phyloP scores from a whole-genome alignment of 2,329 filamentous ascomycete species.

The Apiospora sp. region DNA sequence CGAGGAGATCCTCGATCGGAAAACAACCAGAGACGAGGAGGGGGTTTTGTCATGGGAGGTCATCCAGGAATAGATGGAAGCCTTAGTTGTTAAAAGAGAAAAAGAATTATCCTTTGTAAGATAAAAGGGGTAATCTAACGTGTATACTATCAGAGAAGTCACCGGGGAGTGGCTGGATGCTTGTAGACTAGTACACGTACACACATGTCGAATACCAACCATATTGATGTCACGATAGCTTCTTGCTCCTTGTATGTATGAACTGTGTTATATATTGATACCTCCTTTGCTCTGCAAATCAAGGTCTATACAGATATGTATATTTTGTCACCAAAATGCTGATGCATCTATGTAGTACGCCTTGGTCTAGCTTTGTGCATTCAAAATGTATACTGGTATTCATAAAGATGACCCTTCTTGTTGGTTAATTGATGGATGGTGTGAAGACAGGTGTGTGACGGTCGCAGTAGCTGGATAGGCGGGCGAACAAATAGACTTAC shows the following conservation, averaged over 20 bases:
- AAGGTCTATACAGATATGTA: neutral
- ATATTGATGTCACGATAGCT: conserved; percentile 9
- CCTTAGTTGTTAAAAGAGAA: neutral
- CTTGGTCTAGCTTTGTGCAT: neutral
- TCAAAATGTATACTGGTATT: neutral
- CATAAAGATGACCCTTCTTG: neutral
- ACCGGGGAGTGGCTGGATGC: neutral
- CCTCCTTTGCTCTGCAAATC: neutral
- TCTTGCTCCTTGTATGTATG: neutral
- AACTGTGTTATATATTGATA: neutral
- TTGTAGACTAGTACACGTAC: neutral
- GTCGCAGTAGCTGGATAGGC: neutral
- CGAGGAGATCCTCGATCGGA: conserved; percentile 71
- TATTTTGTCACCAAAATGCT: neutral
- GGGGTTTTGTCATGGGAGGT: conserved; percentile 45
- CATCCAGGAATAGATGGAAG: conserved; percentile 43
- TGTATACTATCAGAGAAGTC: conserved; percentile 29
- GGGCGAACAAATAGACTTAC: conserved; percentile 20
- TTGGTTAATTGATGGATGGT: neutral
- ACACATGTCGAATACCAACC: conserved; percentile 20
- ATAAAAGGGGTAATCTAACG: conserved; percentile 13
- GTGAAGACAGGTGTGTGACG: neutral
- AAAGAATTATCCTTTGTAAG: conserved; percentile 18
- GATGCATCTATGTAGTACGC: neutral
- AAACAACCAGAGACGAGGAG: conserved; percentile 55